phyloP scores from a whole-genome alignment of 805 yeast species.

The Isabelozyma gotoi region DNA sequence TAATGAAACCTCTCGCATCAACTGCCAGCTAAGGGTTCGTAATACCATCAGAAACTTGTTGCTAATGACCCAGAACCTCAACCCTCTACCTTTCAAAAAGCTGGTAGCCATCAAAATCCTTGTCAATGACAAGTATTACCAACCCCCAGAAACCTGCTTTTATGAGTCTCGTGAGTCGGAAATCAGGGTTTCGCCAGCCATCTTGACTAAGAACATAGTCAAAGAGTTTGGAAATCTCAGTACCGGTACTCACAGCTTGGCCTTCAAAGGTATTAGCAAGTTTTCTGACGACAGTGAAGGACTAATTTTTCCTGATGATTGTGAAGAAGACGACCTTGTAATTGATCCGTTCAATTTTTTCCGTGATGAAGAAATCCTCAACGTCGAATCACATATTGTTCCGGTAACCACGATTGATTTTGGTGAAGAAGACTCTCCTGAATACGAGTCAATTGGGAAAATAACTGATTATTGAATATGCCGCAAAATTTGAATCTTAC shows the following conservation, averaged over 20 bases:
- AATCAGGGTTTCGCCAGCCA: not conserved
- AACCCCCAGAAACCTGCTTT: not conserved
- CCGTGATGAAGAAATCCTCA: not conserved
- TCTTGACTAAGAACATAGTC: not conserved
- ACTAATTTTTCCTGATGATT: not conserved
- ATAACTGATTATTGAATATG: not conserved
- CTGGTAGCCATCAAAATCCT: not conserved
- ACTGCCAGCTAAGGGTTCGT: not conserved
- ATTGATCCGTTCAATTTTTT: not conserved
- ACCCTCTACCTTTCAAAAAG: not conserved
- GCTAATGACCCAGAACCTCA: not conserved
- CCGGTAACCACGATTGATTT: not conserved
- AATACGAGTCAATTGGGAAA: not conserved
- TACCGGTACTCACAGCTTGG: not conserved
- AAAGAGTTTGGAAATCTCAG: not conserved
- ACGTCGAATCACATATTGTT: not conserved
- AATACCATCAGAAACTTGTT: not conserved
- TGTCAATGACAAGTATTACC: not conserved
- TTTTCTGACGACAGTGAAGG: not conserved
- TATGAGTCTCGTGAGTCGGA: not conserved
- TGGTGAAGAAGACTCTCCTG: too few species aligned
- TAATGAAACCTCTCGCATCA: not conserved
- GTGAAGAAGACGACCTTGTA: not conserved
- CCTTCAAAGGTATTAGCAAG: not conserved
- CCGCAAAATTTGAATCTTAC: too few species aligned